phyloP scores from a whole-genome alignment of 176 grass and related monocot species.

The Panicum miliaceum region DNA sequence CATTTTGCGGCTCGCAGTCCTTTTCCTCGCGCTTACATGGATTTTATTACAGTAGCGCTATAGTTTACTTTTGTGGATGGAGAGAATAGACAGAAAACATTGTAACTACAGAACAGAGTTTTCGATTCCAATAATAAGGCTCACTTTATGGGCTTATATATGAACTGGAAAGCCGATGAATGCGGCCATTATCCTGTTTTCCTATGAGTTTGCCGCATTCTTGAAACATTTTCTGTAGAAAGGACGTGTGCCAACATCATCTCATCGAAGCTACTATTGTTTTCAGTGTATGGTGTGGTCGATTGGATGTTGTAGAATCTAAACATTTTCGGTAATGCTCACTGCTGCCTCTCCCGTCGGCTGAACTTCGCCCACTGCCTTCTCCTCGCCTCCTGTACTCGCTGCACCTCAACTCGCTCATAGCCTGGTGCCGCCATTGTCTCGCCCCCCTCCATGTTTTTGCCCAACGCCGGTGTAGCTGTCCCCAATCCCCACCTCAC shows the following conservation, averaged over 20 bases:
- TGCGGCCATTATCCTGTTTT: background rate
- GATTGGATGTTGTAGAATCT: no score
- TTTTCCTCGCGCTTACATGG: conserved; percentile 22
- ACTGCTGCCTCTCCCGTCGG: no score
- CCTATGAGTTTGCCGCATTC: background rate
- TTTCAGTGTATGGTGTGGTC: no score
- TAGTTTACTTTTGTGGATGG: background rate
- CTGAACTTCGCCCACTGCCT: no score
- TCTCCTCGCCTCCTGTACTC: no score
- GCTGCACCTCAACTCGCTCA: no score
- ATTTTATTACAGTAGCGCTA: background rate
- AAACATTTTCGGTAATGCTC: no score
- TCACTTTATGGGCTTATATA: background rate
- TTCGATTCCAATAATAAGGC: background rate
- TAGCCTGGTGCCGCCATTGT: no score
- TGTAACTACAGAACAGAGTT: background rate
- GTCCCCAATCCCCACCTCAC: no score
- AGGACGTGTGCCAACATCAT: background rate
- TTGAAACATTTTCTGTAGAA: background rate
- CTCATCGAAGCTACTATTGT: no score
- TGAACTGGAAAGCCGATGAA: background rate
- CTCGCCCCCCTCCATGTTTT: no score
- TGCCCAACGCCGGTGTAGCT: no score
- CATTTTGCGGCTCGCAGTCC: background rate
- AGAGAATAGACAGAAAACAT: background rate